phyloP scores from a whole-genome alignment of 768 basidiomycete species.

The Phallus indusiatus region DNA sequence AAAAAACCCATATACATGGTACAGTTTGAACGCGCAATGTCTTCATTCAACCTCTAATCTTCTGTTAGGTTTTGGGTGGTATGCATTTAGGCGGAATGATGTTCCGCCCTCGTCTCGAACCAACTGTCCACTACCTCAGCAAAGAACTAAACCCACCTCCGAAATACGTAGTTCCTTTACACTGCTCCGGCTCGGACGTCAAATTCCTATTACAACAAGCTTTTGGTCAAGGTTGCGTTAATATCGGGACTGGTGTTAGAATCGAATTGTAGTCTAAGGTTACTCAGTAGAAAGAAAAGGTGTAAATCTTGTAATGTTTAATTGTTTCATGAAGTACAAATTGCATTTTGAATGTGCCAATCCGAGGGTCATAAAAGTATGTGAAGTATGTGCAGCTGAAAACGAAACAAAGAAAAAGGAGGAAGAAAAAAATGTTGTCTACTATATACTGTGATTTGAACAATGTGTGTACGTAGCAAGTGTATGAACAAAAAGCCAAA shows the following conservation, averaged over 20 bases:
- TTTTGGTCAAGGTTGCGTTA: slow-evolving; percentile 69
- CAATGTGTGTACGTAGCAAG: neutral
- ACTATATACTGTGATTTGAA: slow-evolving; percentile 3
- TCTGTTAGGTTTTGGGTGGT: slow-evolving; percentile 63
- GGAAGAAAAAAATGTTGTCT: slow-evolving; percentile 15
- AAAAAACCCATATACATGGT: slow-evolving; percentile 72
- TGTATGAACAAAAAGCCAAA: neutral
- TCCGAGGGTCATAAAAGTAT: slow-evolving; percentile 42
- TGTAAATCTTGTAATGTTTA: too few relatives aligned
- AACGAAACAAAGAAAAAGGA: too few relatives aligned
- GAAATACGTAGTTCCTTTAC: slow-evolving; percentile 70
- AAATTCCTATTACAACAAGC: slow-evolving; percentile 62
- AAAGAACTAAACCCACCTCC: slow-evolving; percentile 52
- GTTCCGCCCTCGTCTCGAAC: slow-evolving; percentile 48
- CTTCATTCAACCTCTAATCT: neutral
- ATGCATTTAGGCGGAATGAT: slow-evolving; percentile 75
- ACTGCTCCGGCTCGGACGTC: slow-evolving; percentile 72
- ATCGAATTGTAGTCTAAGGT: slow-evolving; percentile 47
- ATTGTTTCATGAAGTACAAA: too few relatives aligned
- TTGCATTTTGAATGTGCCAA: too few relatives aligned
- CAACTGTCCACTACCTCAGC: slow-evolving; percentile 64
- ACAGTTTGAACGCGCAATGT: neutral
- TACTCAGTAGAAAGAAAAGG: too few relatives aligned
- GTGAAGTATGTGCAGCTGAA: slow-evolving; percentile 29
- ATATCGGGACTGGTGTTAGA: slow-evolving; percentile 64